Percentiles rank a stretch among this genome's conserved stretches.
Evolutionary conservation across 1,284 basidiomycete species (phyloP).

Genomic region (Sutorius eximius): DNA sequence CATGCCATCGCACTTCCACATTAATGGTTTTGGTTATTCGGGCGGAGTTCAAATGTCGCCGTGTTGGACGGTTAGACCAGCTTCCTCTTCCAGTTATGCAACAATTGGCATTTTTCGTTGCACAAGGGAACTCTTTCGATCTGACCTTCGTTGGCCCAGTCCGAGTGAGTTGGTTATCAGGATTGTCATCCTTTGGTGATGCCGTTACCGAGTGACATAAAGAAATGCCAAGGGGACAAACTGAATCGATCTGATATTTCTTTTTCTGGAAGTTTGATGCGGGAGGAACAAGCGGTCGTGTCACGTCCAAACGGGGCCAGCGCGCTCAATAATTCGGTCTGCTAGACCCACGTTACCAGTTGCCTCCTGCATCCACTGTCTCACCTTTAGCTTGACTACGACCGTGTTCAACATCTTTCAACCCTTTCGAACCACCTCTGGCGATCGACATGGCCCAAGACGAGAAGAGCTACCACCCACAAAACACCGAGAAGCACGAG

Average conservation of each 20-base stretch:
- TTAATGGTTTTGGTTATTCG: neutral
- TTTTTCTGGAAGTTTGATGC: neutral
- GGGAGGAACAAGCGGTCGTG: neutral
- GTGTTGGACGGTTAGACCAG: neutral
- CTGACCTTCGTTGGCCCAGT: neutral
- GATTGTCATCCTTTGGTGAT: neutral
- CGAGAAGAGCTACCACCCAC: conserved; percentile 20
- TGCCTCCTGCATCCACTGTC: conserved; percentile 11
- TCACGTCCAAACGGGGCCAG: neutral
- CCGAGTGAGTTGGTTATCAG: neutral
- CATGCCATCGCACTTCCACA: too few relatives aligned
- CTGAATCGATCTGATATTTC: neutral
- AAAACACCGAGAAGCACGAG: conserved; percentile 23
- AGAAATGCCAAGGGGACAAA: neutral
- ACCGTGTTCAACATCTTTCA: neutral
- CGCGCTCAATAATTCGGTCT: neutral
- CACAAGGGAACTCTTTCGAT: too few relatives aligned
- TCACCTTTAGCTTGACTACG: neutral
- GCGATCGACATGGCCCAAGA: conserved; percentile 18
- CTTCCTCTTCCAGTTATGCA: neutral
- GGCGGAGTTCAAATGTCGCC: neutral
- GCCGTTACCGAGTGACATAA: neutral
- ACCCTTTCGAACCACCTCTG: conserved; percentile 2
- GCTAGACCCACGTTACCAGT: neutral
- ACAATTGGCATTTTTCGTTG: neutral